phyloP scores from a whole-genome alignment of 2,329 filamentous ascomycete genomes.

The Neobulgaria alba region DNA sequence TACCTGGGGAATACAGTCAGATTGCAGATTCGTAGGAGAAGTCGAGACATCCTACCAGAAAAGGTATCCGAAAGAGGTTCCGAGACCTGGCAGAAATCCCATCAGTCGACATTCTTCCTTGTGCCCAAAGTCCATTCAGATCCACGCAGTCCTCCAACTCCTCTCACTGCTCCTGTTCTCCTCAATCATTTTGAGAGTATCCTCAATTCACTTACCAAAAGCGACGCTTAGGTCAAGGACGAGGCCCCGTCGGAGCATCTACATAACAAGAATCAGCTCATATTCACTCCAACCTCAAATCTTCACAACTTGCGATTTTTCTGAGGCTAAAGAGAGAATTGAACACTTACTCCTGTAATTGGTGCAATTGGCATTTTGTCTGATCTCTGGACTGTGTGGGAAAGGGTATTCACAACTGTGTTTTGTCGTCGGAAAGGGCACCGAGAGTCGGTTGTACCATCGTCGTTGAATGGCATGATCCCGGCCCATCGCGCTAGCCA shows the following conservation, averaged over 20 bases:
- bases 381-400: conserved; percentile 17
- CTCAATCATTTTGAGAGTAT: neutral
- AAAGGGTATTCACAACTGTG: conserved; percentile 23
- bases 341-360: conserved; percentile 30
- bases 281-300: conserved; percentile 7
- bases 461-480: neutral
- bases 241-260: conserved; percentile 51
- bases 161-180: neutral
- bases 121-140: conserved; percentile 6
- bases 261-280: conserved; percentile 24
- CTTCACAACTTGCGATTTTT: neutral
- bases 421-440: conserved; percentile 18
- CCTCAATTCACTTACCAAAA: conserved; percentile 37
- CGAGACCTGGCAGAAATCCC: conserved; percentile 37
- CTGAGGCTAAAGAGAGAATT: neutral
- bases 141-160: neutral
- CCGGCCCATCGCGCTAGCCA: too few relatives aligned
- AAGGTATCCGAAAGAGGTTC: conserved; percentile 42
- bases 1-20: conserved; percentile 20
- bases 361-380: conserved; percentile 29
- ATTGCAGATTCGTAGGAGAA: neutral
- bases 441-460: conserved; percentile 4
- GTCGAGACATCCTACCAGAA: conserved; percentile 40
- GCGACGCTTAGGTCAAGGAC: conserved; percentile 50
- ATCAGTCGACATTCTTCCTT: conserved; percentile 1